These are phyloP conservation scores for Colletotrichum falcatum DNA, from an alignment of 2,329 filamentous ascomycete species.

Conservation along the genomic window DNA sequence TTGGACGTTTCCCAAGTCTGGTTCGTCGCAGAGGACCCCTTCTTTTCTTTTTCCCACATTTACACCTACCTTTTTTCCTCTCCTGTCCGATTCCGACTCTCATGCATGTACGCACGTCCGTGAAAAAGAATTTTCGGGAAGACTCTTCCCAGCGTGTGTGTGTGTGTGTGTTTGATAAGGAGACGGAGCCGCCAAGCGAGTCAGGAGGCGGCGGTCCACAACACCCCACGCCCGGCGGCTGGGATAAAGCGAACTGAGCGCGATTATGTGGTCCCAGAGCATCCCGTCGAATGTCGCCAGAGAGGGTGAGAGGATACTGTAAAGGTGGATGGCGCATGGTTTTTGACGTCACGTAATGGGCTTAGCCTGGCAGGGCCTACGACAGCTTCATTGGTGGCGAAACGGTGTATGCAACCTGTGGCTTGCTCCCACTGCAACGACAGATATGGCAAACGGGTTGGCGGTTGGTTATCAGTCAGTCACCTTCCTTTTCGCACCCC, in stretches of 20 bases:
- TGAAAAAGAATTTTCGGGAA: conserved; percentile 39
- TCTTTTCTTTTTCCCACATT: neutral
- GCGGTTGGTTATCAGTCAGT: neutral
- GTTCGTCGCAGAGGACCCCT: conserved; percentile 4
- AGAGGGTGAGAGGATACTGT: no score
- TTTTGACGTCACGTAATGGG: conserved; percentile 38
- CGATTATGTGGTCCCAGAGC: conserved; percentile 14
- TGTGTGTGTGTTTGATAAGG: conserved; percentile 23
- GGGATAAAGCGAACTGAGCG: conserved; percentile 22
- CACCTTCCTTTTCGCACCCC: conserved; percentile 14
- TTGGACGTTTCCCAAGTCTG: conserved; percentile 1
- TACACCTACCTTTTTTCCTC: neutral
- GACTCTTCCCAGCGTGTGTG: conserved; percentile 4
- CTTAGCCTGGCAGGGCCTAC: conserved; percentile 13
- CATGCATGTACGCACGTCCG: conserved; percentile 11
- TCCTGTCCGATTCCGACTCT: neutral
- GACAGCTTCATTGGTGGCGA: conserved; percentile 7
- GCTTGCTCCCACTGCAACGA: conserved; percentile 3
- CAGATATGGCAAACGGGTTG: neutral
- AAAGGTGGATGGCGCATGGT: conserved; percentile 18
- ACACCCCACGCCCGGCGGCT: neutral
- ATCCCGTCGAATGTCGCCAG: conserved; percentile 2
- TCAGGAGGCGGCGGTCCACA: conserved; percentile 35
- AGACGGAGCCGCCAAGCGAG: conserved; percentile 30
- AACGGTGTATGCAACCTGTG: conserved; percentile 2